Evolutionary conservation across 768 basidiomycete species (phyloP), one percentile per base, ranked within the genome.

Genomic region (Dentipellis sp.): DNA sequence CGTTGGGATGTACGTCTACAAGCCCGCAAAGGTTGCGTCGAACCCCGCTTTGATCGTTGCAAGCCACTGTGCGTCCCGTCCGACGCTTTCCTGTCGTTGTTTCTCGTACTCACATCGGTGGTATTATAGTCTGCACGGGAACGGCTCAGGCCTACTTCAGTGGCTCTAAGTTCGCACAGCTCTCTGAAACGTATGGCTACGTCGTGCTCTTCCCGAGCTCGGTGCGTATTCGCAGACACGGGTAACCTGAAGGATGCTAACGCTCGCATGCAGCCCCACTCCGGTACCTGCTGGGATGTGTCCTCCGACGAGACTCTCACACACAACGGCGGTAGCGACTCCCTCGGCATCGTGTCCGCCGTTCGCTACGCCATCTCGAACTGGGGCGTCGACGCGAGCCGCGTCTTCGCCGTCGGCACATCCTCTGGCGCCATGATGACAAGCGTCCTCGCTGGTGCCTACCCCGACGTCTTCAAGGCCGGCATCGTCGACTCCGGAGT

Each of bases 351-450:
- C 58, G 77, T 71, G 0, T 74, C 69, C 19, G 72, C 74, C 64
- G 72, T 76, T 39, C 69, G 72, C 38, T 81, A 73, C 60, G 76
- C 80, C 14, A 75, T 81, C 50, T 52, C 67, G 19, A 78, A 71
- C 67, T 79, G 70, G 57, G 71, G 71, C 36, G 78, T 78, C 38
- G 74, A 80, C 58, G 39, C 76, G 2, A 62, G 42, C 37, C 71
- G 72, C 39, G 79, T 81, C 56, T 81, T 75, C 64, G 74, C 73
- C 23, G 77, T 77, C 36, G 80, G 80, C 14, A 72, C 73, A 3
- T 76, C 75, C 4, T 80, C 79, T 2, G 81, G 80, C 45, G 73
- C 73, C 55, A 83, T 82, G 81, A 82, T 81, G 80, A 81, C 80
- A 55, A 78, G 76, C 61, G 79, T 81, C 22, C 68, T 81, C 42